Conservation (phyloP, 2,329 filamentous ascomycete genomes). For the Colletotrichum cuscutae region DNA sequence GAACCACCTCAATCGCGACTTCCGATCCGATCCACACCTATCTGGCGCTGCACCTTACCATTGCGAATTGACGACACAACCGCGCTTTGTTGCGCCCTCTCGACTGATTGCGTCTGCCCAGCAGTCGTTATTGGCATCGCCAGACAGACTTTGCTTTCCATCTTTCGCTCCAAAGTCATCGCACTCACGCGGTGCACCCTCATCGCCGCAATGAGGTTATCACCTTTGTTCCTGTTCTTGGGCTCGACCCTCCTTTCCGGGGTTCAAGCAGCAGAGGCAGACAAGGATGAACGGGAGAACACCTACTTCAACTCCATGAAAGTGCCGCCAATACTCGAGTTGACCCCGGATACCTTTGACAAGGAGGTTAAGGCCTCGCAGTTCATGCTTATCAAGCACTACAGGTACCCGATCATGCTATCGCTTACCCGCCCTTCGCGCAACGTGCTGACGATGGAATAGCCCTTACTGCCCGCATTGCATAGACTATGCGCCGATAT, state of each 20-base stretch:
- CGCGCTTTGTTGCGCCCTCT: conserved; percentile 18
- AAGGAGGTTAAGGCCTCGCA: conserved; percentile 64
- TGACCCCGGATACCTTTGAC: conserved; percentile 68
- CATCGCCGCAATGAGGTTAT: conserved; percentile 54
- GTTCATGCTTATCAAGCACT: conserved; percentile 71
- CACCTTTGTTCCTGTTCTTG: conserved; percentile 57
- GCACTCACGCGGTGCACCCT: conserved; percentile 28
- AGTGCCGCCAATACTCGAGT: conserved; percentile 72
- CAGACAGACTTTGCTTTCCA: background rate
- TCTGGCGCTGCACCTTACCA: conserved; percentile 6
- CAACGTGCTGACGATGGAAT: conserved; percentile 23
- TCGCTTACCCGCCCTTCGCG: conserved; percentile 6
- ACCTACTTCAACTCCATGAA: conserved; percentile 74
- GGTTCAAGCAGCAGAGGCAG: conserved; percentile 51
- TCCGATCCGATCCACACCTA: conserved; percentile 18
- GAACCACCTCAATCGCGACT: conserved; percentile 23
- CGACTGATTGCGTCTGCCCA: background rate
- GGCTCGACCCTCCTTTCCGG: conserved; percentile 54
- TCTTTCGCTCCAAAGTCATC: background rate
- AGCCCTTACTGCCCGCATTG: conserved; percentile 79
- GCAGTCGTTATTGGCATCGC: background rate
- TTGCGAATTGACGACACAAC: conserved; percentile 14
- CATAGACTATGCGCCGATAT: conserved; percentile 81
- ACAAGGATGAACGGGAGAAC: conserved; percentile 45
- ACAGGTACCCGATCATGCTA: conserved; percentile 62